Evolutionary conservation across 306 rosid genomes (phyloP).

Genomic region (Malus orientalis): DNA sequence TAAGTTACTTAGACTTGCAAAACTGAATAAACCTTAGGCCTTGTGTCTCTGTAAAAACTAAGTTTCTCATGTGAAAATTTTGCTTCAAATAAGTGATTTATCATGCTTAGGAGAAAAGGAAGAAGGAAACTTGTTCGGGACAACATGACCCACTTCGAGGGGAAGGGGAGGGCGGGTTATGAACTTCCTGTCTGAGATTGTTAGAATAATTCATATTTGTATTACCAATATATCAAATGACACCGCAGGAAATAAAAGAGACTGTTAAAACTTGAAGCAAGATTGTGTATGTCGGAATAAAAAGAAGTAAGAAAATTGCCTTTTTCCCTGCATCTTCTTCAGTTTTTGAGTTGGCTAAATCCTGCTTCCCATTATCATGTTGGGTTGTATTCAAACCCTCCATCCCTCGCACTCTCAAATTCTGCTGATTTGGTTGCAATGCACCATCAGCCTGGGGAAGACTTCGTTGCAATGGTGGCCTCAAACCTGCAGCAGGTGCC

Average conservation of each 20-base stretch:
- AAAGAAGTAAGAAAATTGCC: slow-evolving; percentile 37
- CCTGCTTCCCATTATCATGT: slow-evolving; percentile 37
- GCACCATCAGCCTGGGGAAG: slow-evolving; percentile 31
- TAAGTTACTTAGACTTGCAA: background rate
- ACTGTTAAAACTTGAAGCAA: slow-evolving; percentile 1
- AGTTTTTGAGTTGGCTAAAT: slow-evolving; percentile 28
- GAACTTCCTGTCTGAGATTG: background rate
- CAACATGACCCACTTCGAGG: background rate
- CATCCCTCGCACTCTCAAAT: slow-evolving; percentile 40
- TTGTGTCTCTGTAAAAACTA: background rate
- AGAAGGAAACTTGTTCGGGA: background rate
- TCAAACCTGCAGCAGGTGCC: slow-evolving; percentile 43
- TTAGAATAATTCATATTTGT: background rate
- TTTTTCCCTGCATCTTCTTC: slow-evolving; percentile 41
- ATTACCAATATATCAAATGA: background rate
- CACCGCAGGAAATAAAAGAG: background rate
- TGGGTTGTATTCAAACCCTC: slow-evolving; percentile 47
- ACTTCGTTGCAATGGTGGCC: slow-evolving; percentile 41
- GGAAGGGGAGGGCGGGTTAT: background rate
- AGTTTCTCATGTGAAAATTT: background rate
- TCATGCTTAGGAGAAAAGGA: background rate
- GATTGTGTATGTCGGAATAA: slow-evolving; percentile 12
- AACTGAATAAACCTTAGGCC: background rate
- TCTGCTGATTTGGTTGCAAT: slow-evolving; percentile 49
- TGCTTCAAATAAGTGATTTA: background rate